Conservation (phyloP, 1,284 basidiomycete genomes). For the Melampsora americana region DNA sequence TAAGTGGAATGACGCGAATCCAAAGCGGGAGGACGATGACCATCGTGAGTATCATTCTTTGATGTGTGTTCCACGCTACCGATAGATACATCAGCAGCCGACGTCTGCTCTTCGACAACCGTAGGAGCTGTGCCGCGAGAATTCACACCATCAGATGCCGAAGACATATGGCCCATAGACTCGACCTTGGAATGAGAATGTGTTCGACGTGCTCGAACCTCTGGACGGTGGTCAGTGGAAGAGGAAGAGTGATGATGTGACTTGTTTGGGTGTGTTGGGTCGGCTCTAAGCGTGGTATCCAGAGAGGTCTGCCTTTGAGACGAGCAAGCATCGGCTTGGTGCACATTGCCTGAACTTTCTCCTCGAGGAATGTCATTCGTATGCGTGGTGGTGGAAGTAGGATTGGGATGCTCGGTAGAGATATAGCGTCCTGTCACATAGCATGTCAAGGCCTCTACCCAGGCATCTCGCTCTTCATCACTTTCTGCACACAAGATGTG, state of each 20-base stretch:
- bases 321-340: conserved; percentile 2
- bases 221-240: conserved; percentile 61
- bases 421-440: conserved; percentile 57
- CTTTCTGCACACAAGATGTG: conserved; percentile 96
- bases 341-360: neutral
- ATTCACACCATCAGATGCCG: neutral
- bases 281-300: conserved; percentile 17
- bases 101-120: conserved; percentile 20
- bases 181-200: neutral
- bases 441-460: conserved; percentile 88
- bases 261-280: conserved; percentile 1
- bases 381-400: neutral
- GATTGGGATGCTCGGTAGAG: conserved; percentile 39
- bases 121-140: neutral
- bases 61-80: neutral
- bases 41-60: neutral
- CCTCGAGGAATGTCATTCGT: neutral
- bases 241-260: conserved; percentile 59
- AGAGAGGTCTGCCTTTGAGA: conserved; percentile 19
- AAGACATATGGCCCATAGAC: neutral
- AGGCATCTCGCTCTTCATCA: conserved; percentile 83
- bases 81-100: neutral
- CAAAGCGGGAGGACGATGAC: conserved; percentile 3
- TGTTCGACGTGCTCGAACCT: conserved; percentile 51
- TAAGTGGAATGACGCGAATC: conserved; percentile 6